Base-by-base conservation (phyloP, 371 early-diverging fungal genomes). In the Lichtheimia hyalospora region DNA sequence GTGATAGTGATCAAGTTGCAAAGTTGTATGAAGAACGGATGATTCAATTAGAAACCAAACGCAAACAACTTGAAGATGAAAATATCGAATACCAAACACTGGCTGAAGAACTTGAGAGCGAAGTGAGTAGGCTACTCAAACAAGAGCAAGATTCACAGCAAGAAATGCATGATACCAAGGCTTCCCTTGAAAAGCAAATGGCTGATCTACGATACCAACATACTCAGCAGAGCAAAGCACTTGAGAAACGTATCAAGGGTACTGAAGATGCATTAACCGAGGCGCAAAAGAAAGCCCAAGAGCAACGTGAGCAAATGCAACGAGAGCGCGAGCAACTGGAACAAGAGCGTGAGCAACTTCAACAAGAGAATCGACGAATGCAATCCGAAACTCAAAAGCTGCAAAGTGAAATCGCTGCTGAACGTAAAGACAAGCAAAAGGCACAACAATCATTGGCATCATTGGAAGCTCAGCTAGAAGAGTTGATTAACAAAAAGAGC, bases 91-190 rank as follows among this genome's bases (percentile, higher is more conserved):
- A 71, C 39, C 57, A 61, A 4, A 54, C 52, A 21, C 52, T 74
- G 3, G 60, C 71, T 14, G 63, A 63, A 52, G 75, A 71, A 7
- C 42, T 74, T 23, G 75, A 74, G 57, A 62, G 60, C 25, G 71
- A 74, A 59, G 69, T 74, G 1, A 46, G 53, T 39, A 46, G 67
- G 15, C 50, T 74, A 40, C 69, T 66, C 52, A 50, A 61, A 39
- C 66, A 71, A 27, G 62, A 56, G n/a, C 50, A 25, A 0, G 39
- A 67, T 16, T 50, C 50, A 13, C 53, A 69, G 56, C 64, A 60
- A 5, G 46, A 5, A 5, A 46, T 46, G n/a, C 8, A n/a, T 18
- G 52, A 25, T 34, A 34, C 52, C 7, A 34, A 24, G 18, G 15
- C 23, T 0, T 6, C 40, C 13, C 13, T 46, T 23, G 60, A 60